A percentile compares a stretch with the other conserved stretches of the same genome.
phyloP scores from a whole-genome alignment of 306 rosid species.

The Lathyrus sativus region DNA sequence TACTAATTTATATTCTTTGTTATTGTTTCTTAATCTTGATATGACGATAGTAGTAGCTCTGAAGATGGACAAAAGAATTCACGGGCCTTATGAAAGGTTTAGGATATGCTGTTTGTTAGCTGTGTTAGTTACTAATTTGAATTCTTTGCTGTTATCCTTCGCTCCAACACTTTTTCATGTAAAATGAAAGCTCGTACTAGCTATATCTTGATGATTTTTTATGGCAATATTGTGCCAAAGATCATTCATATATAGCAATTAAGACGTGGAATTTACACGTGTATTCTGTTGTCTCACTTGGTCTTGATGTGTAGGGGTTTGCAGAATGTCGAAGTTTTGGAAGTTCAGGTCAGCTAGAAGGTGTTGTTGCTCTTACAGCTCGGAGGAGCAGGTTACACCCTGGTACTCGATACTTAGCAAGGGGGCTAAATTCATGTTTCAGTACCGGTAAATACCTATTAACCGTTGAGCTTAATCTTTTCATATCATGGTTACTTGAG shows the following conservation, averaged over 20 bases:
- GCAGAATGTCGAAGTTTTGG: constrained; percentile 96
- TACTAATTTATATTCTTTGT: neutral
- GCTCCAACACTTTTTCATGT: neutral
- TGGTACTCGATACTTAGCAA: constrained; percentile 95
- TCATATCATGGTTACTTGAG: constrained; percentile 24
- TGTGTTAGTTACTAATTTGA: constrained; percentile 6
- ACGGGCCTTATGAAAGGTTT: constrained; percentile 23
- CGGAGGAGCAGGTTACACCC: constrained; percentile 99
- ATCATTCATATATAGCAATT: constrained; percentile 25
- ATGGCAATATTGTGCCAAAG: constrained; percentile 12
- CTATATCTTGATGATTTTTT: neutral
- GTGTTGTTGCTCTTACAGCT: constrained; percentile 83
- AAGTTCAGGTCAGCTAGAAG: constrained; percentile 88
- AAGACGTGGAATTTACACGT: constrained; percentile 29
- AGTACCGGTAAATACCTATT: constrained; percentile 72
- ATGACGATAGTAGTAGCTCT: neutral
- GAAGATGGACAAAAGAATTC: constrained; percentile 21
- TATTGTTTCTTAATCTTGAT: neutral
- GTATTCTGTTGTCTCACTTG: constrained; percentile 54
- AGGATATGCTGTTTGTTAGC: constrained; percentile 5
- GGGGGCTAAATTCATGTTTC: constrained; percentile 95
- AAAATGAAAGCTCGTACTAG: constrained; percentile 12
- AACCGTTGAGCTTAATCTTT: constrained; percentile 24
- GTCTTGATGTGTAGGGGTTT: constrained; percentile 90
- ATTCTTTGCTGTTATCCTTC: constrained; percentile 19